phyloP scores from a whole-genome alignment of 169 alveolate species.

The Neospora caninum region DNA sequence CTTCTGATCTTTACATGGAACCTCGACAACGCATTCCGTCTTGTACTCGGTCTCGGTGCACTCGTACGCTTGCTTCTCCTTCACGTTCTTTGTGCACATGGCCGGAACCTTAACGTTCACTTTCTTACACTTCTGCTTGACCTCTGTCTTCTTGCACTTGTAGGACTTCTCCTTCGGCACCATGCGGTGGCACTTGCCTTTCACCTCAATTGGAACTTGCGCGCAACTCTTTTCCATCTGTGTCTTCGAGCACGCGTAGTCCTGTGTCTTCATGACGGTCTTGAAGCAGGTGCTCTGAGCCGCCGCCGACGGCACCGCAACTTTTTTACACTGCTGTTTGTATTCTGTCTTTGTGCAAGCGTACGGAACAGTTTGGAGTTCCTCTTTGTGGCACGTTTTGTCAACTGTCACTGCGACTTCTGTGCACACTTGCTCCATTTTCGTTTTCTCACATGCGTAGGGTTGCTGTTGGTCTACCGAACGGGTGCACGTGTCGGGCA shows the following conservation, averaged over 20 bases:
- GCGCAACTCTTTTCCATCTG: constrained; percentile 61
- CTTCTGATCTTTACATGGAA: constrained; percentile 56
- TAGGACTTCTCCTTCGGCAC: constrained; percentile 65
- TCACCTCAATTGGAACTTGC: constrained; percentile 59
- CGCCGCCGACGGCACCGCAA: constrained; percentile 35
- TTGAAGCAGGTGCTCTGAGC: constrained; percentile 31
- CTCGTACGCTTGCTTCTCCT: constrained; percentile 62
- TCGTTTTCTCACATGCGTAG: constrained; percentile 58
- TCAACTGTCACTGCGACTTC: constrained; percentile 47
- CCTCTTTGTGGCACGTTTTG: constrained; percentile 51
- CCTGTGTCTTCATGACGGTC: constrained; percentile 47
- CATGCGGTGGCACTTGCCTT: constrained; percentile 58
- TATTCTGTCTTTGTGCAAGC: constrained; percentile 51
- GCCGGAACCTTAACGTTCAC: constrained; percentile 56
- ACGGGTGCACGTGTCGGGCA: constrained; percentile 51
- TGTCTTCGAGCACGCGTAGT: constrained; percentile 52
- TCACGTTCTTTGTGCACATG: constrained; percentile 58
- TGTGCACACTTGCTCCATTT: constrained; percentile 41
- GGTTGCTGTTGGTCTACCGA: constrained; percentile 48
- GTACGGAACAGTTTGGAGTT: constrained; percentile 30
- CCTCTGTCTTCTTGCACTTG: constrained; percentile 62
- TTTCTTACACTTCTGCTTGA: constrained; percentile 62
- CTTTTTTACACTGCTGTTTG: constrained; percentile 48
- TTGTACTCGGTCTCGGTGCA: constrained; percentile 61
- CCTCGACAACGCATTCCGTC: constrained; percentile 58